Evolutionary conservation across 306 rosid species (phyloP), one percentile per base, ranked within the genome.

Genomic region (Calophaca sinica): DNA sequence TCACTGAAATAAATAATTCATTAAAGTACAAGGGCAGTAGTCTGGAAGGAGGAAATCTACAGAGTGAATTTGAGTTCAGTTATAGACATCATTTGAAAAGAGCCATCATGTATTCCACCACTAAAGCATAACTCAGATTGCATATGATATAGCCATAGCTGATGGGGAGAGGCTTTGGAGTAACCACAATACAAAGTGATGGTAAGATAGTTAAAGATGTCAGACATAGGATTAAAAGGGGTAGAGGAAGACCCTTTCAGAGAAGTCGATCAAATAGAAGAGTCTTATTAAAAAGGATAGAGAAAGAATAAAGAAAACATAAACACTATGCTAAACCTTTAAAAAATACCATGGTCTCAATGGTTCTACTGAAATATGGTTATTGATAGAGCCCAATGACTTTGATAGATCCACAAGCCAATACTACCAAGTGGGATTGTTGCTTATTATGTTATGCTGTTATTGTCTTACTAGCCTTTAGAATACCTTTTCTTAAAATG

Each of bases 1-100:
- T 71, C 63, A 59, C 3, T 14, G 7, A 82, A 78, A 31, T 45
- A 8, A 52, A 14, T 32, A 35, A 35, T 58, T 42, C 13, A 63
- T 31, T 2, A 53, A 50, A 26, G n/a, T 4, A 29, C 32, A 70
- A 49, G 66, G 66, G 31, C 14, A 75, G 57, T 49, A 54, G 62
- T 32, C 13, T 50, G 57, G 66, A 53, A 66, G 36, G 46, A 9
- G 31, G 13, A 31, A 68, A 68, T 11, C 33, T 55, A 32, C 15
- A 10, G 26, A 58, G 12, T 36, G 14, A 29, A 61, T n/a, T 54
- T 35, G 51, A 33, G 38, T 20, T 9, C 48, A 31, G 6, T 15
- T 10, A 31, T 5, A 31, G 49, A 6, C 14, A 42, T 31, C 49
- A 62, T n/a, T 55, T 62, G 53, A 11, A 70, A 54, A 69, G 38